Conservation (phyloP, 306 rosid genomes). For the Vigna nakashimae region DNA sequence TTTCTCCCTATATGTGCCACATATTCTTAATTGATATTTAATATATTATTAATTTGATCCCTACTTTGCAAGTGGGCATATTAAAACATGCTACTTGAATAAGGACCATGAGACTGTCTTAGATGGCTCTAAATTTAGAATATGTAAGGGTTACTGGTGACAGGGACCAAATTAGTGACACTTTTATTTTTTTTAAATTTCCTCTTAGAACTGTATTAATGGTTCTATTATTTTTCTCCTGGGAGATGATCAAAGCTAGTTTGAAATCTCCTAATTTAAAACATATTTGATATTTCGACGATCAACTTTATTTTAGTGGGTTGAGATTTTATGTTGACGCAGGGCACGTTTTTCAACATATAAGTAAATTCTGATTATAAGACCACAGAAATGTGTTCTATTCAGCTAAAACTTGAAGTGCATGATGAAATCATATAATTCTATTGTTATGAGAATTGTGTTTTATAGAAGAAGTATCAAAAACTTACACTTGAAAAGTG, state of each 20-base stretch:
- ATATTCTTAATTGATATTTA: too few species aligned
- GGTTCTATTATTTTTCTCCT: not conserved
- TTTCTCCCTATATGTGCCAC: too few species aligned
- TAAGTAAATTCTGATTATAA: not conserved
- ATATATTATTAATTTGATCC: too few species aligned
- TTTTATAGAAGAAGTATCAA: not conserved
- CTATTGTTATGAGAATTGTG: not conserved
- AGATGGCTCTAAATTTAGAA: too few species aligned
- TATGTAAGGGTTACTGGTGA: too few species aligned
- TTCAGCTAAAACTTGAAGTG: not conserved
- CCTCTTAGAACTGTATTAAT: slow-evolving; percentile 3
- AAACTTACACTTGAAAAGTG: not conserved
- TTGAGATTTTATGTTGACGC: not conserved
- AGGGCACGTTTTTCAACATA: not conserved
- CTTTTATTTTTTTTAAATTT: not conserved
- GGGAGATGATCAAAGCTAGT: not conserved
- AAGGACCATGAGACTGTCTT: too few species aligned
- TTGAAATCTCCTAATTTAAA: slow-evolving; percentile 1
- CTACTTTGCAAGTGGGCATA: too few species aligned
- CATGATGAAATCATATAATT: not conserved
- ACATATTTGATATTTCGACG: not conserved
- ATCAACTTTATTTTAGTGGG: not conserved
- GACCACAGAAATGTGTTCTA: not conserved
- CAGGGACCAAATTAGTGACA: too few species aligned
- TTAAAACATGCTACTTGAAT: too few species aligned